A percentile compares a stretch with the other conserved stretches of the same genome.
Evolutionary conservation across 495 filamentous ascomycete species (phyloP).

Genomic region (Penicillium verhagenii): DNA sequence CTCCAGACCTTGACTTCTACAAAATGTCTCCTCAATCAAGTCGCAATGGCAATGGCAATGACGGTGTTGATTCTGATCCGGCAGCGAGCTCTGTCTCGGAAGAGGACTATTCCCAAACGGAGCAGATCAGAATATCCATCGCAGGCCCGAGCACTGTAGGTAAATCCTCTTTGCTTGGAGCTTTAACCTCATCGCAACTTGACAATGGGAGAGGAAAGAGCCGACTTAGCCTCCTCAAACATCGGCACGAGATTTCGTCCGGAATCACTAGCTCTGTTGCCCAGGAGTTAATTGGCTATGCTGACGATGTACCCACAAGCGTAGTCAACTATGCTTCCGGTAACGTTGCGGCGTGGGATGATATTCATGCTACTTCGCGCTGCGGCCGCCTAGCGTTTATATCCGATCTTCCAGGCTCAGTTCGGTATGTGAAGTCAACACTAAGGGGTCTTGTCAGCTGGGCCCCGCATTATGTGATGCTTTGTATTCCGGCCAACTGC

Average conservation of each 20-base stretch:
- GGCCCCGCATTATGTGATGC: slow-evolving; percentile 89
- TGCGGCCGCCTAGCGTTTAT: slow-evolving; percentile 78
- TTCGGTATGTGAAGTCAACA: slow-evolving; percentile 82
- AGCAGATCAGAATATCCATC: slow-evolving; percentile 88
- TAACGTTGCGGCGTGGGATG: slow-evolving; percentile 90
- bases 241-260: slow-evolving; percentile 89
- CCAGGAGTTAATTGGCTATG: slow-evolving; percentile 88
- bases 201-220: slow-evolving; percentile 93
- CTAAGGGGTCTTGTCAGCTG: slow-evolving; percentile 88
- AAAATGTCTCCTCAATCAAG: slow-evolving; percentile 17
- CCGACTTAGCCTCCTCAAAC: slow-evolving; percentile 81
- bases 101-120: slow-evolving; percentile 43
- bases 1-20: slow-evolving; percentile 56
- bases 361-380: slow-evolving; percentile 77
- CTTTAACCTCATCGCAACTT: slow-evolving; percentile 78
- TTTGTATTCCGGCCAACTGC: slow-evolving; percentile 84
- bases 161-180: slow-evolving; percentile 88
- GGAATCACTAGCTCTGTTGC: slow-evolving; percentile 92
- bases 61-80: not conserved
- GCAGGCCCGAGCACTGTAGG: slow-evolving; percentile 90
- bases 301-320: slow-evolving; percentile 22
- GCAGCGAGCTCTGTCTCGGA: slow-evolving; percentile 10
- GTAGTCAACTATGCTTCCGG: slow-evolving; percentile 85
- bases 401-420: slow-evolving; percentile 87
- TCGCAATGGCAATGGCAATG: slow-evolving; percentile 5